Evolutionary conservation across 768 basidiomycete genomes (phyloP).

Genomic region (Sutorius australiensis): DNA sequence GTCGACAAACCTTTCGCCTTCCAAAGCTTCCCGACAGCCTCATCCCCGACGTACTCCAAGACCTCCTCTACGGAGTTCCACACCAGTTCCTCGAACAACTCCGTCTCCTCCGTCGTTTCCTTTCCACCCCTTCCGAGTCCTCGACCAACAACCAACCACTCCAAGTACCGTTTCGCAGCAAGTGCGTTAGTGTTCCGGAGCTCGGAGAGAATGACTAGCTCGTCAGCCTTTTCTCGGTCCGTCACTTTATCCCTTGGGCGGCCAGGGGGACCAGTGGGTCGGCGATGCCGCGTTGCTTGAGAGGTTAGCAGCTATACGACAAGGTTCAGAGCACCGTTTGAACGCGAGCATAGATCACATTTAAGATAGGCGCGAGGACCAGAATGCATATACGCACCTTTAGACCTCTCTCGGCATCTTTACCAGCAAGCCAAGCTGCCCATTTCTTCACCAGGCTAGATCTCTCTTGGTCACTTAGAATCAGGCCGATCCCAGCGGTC

Average conservation of each 20-base stretch:
- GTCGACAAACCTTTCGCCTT: slow-evolving; percentile 55
- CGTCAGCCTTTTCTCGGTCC: slow-evolving; percentile 25
- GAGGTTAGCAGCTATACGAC: slow-evolving; percentile 19
- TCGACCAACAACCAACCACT: slow-evolving; percentile 73
- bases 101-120: slow-evolving; percentile 16
- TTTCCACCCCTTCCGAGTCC: slow-evolving; percentile 33
- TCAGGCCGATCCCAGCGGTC: neutral
- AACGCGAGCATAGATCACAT: neutral
- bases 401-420: slow-evolving; percentile 66
- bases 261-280: slow-evolving; percentile 16
- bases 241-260: slow-evolving; percentile 22
- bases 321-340: neutral
- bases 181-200: slow-evolving; percentile 16
- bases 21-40: slow-evolving; percentile 61
- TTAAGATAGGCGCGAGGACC: neutral
- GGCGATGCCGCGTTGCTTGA: slow-evolving; percentile 16
- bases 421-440: slow-evolving; percentile 75
- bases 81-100: slow-evolving; percentile 68
- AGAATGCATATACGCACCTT: slow-evolving; percentile 42
- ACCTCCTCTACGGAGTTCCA: slow-evolving; percentile 53
- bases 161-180: slow-evolving; percentile 71
- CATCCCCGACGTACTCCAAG: slow-evolving; percentile 42
- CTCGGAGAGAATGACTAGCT: slow-evolving; percentile 28
- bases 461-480: slow-evolving; percentile 40
- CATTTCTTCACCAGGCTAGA: slow-evolving; percentile 62